A percentile compares a stretch with the other conserved stretches of the same genome.
Evolutionary conservation across 768 basidiomycete species (phyloP).

Genomic region (Coprinopsis sp.): DNA sequence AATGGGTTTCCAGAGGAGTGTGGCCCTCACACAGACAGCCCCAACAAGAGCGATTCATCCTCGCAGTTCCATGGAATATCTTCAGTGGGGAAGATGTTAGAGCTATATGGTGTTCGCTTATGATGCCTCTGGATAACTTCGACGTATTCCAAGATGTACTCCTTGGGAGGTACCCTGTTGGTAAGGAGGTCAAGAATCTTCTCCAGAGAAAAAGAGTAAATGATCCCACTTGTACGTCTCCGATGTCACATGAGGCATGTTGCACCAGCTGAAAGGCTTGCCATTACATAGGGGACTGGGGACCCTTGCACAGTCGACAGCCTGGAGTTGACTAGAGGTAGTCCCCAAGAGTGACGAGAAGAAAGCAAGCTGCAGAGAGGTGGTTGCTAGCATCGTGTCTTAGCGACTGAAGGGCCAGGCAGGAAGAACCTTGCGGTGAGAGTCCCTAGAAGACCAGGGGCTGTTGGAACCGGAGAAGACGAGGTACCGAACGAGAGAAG

Average conservation of each 20-base stretch:
- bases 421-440: too few species aligned
- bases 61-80: constrained; percentile 40
- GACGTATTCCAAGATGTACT: constrained; percentile 40
- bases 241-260: constrained; percentile 47
- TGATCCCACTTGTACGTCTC: constrained; percentile 39
- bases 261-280: constrained; percentile 42
- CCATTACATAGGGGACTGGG: too few species aligned
- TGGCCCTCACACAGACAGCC: constrained; percentile 24
- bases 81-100: constrained; percentile 49
- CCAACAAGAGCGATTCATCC: constrained; percentile 35
- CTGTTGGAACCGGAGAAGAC: too few species aligned
- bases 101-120: constrained; percentile 47
- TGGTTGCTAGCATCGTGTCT: too few species aligned
- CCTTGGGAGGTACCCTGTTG: constrained; percentile 30
- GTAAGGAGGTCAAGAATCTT: not conserved
- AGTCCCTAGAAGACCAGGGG: too few species aligned
- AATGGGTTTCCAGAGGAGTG: not conserved
- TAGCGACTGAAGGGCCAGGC: too few species aligned
- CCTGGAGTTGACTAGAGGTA: too few species aligned
- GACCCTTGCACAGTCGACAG: too few species aligned
- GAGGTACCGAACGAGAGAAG: too few species aligned
- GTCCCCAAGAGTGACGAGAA: too few species aligned
- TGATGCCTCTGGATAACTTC: constrained; percentile 52
- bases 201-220: not conserved
- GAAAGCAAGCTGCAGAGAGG: too few species aligned